Percentiles rank a stretch among this genome's conserved stretches.
Conservation (phyloP, 495 filamentous ascomycete species). For the Thermothielavioides terrestris region DNA sequence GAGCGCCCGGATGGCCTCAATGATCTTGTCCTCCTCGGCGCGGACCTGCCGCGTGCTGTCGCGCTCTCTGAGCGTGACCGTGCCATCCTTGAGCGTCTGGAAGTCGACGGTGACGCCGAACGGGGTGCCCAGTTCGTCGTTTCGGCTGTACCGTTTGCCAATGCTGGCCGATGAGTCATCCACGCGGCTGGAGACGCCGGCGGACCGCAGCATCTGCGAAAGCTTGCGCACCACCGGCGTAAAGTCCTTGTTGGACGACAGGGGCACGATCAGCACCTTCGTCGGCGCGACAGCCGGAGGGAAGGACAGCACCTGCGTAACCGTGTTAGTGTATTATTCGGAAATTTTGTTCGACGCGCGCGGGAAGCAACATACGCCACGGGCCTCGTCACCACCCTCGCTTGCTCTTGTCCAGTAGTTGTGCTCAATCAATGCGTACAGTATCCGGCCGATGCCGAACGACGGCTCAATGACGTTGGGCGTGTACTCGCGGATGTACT, state of each 20-base stretch:
- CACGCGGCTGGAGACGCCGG: slow-evolving; percentile 55
- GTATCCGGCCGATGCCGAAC: slow-evolving; percentile 73
- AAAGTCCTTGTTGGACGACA: slow-evolving; percentile 56
- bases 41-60: slow-evolving; percentile 67
- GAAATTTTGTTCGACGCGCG: not conserved
- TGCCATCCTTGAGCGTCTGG: slow-evolving; percentile 62
- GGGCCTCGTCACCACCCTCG: slow-evolving; percentile 59
- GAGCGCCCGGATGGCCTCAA: slow-evolving; percentile 52
- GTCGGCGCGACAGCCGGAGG: slow-evolving; percentile 63
- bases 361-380: slow-evolving; percentile 45
- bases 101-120: slow-evolving; percentile 67
- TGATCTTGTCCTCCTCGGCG: slow-evolving; percentile 51
- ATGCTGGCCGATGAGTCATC: slow-evolving; percentile 63
- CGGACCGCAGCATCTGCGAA: slow-evolving; percentile 48
- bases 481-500: slow-evolving; percentile 67
- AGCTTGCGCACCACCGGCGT: slow-evolving; percentile 47
- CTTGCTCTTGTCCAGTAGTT: slow-evolving; percentile 62
- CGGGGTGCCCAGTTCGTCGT: slow-evolving; percentile 66
- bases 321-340: slow-evolving; percentile 14
- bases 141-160: slow-evolving; percentile 64
- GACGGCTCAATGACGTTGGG: slow-evolving; percentile 82
- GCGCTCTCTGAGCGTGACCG: slow-evolving; percentile 63
- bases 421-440: slow-evolving; percentile 73
- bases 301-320: slow-evolving; percentile 58
- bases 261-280: slow-evolving; percentile 67